phyloP scores from a whole-genome alignment of 106 monocot genomes.

The Dioscorea dumetorum region DNA sequence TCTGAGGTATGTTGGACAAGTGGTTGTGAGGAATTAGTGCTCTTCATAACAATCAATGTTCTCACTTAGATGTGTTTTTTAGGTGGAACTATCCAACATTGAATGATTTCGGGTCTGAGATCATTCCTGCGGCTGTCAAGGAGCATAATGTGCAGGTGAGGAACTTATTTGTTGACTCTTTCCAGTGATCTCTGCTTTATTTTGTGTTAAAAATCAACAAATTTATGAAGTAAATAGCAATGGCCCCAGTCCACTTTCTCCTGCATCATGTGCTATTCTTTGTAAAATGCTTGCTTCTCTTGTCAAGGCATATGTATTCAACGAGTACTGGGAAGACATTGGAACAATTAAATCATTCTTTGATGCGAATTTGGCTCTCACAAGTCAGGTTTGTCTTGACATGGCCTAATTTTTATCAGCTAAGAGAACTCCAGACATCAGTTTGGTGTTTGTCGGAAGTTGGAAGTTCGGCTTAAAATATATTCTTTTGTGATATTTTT shows the following conservation, averaged over 20 bases:
- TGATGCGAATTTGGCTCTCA: slow-evolving; percentile 86
- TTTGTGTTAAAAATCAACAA: too few species aligned
- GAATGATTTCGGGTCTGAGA: slow-evolving; percentile 94
- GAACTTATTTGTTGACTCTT: background rate
- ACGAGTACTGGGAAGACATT: slow-evolving; percentile 95
- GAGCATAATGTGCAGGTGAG: slow-evolving; percentile 81
- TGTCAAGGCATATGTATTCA: slow-evolving; percentile 72
- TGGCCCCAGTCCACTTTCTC: too few species aligned
- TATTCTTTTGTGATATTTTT: background rate
- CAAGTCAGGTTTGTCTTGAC: slow-evolving; percentile 53
- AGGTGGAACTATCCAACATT: slow-evolving; percentile 80
- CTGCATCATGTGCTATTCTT: too few species aligned
- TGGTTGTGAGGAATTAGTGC: background rate
- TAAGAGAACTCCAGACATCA: too few species aligned
- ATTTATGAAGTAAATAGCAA: too few species aligned
- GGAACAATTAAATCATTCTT: slow-evolving; percentile 86
- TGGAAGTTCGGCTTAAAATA: too few species aligned
- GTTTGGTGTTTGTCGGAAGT: too few species aligned
- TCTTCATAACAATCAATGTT: background rate
- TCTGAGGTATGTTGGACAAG: slow-evolving; percentile 40
- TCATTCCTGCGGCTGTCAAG: slow-evolving; percentile 74
- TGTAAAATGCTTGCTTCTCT: too few species aligned
- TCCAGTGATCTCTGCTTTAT: too few species aligned
- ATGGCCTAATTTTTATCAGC: background rate
- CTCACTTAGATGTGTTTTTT: background rate